Conservation (phyloP, 805 yeast genomes). For the Kodamaea jinghongensis region DNA sequence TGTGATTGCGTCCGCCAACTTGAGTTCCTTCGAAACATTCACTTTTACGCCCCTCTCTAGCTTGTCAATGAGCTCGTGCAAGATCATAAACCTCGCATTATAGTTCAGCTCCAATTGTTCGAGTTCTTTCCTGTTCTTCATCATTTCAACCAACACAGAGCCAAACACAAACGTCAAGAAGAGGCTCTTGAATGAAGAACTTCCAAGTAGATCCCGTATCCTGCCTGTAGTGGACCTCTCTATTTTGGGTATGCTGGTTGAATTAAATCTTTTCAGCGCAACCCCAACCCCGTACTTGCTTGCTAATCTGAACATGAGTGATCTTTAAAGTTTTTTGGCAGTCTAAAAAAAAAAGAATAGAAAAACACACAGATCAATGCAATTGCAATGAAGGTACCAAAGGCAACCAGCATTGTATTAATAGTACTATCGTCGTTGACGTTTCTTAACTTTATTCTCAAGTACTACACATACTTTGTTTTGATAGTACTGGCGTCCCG, state of each 20-base stretch:
- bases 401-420: slow-evolving; percentile 32
- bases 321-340: too few relatives aligned
- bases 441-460: slow-evolving; percentile 31
- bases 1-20: slow-evolving; percentile 42
- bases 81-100: slow-evolving; percentile 30
- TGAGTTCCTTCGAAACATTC: slow-evolving; percentile 42
- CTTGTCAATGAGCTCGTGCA: slow-evolving; percentile 29
- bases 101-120: slow-evolving; percentile 43
- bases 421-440: slow-evolving; percentile 32
- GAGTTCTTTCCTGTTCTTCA: slow-evolving; percentile 42
- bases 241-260: slow-evolving; percentile 5
- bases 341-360: neutral
- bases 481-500: slow-evolving; percentile 30
- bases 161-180: slow-evolving; percentile 39
- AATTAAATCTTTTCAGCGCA: neutral
- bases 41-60: slow-evolving; percentile 34
- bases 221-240: slow-evolving; percentile 2
- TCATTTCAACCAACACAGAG: slow-evolving; percentile 47
- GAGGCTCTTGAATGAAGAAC: slow-evolving; percentile 38
- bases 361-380: neutral
- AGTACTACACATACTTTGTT: slow-evolving; percentile 38
- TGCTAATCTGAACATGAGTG: too few relatives aligned
- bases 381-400: slow-evolving; percentile 29
- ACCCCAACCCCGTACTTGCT: neutral
- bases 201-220: slow-evolving; percentile 26